These are phyloP conservation scores for Flaveria floridana DNA, from an alignment of 140 eudicot species.

Conservation along the genomic window DNA sequence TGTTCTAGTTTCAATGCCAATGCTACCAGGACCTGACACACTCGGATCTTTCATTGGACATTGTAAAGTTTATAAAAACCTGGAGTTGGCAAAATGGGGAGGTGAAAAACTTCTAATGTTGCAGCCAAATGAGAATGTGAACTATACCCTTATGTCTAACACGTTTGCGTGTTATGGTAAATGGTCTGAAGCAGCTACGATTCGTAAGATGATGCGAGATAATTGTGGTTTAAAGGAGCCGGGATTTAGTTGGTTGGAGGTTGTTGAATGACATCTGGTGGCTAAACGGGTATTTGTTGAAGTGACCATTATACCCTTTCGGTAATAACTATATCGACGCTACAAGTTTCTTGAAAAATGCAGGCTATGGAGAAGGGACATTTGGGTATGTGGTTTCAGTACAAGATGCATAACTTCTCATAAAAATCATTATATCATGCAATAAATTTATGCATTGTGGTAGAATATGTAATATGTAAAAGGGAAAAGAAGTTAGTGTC, in stretches of 20 bases:
- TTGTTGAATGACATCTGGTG: background rate
- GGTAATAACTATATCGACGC: background rate
- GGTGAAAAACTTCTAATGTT: conserved; percentile 43
- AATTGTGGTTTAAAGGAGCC: conserved; percentile 45
- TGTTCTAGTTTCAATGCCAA: conserved; percentile 45
- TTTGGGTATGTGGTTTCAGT: no score
- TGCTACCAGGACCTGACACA: conserved; percentile 46
- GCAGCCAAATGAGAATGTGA: conserved; percentile 52
- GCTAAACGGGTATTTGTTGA: background rate
- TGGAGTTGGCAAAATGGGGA: conserved; percentile 58
- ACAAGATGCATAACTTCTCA: background rate
- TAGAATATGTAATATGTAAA: background rate
- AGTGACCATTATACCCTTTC: conserved; percentile 13
- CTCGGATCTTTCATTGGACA: conserved; percentile 62
- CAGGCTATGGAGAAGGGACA: background rate
- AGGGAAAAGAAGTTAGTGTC: background rate
- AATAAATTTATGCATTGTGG: background rate
- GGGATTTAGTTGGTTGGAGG: conserved; percentile 63
- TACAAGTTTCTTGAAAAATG: background rate
- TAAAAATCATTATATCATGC: background rate
- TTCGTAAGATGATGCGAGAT: conserved; percentile 49
- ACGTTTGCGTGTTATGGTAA: conserved; percentile 43
- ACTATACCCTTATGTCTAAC: conserved; percentile 52
- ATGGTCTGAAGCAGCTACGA: conserved; percentile 51
- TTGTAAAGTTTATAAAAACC: conserved; percentile 51